phyloP scores from a whole-genome alignment of 345 rosid genomes.

The Cardiospermum halicacabum region DNA sequence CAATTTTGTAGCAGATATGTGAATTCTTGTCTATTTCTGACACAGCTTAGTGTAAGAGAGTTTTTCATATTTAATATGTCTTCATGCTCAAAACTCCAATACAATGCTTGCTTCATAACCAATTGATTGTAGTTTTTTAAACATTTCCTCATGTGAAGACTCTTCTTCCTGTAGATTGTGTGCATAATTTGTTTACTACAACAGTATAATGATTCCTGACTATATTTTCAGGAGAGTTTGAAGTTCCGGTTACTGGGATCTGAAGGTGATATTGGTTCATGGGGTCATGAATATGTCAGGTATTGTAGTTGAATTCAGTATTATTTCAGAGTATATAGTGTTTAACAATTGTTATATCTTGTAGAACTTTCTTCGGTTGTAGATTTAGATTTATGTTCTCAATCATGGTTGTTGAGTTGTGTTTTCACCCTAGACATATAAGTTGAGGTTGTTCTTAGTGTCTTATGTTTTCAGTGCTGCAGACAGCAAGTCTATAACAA shows the following conservation, averaged over 20 bases:
- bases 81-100: neutral
- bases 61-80: too few relatives aligned
- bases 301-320: conserved; percentile 11
- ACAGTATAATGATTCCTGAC: conserved; percentile 2
- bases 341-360: neutral
- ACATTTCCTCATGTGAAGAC: neutral
- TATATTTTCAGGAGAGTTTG: conserved; percentile 73
- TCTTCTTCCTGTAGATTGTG: neutral
- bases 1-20: neutral
- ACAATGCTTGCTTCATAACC: neutral
- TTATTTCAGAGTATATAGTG: neutral
- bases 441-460: neutral
- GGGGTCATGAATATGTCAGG: conserved; percentile 99
- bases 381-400: neutral
- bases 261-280: conserved; percentile 89
- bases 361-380: neutral
- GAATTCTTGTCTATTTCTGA: neutral
- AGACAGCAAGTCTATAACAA: neutral
- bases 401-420: neutral
- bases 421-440: neutral
- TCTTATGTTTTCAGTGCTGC: neutral
- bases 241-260: conserved; percentile 81
- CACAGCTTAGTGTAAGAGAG: too few relatives aligned
- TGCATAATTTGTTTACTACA: neutral
- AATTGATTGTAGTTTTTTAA: neutral